Evolutionary conservation across 2,329 filamentous ascomycete species (phyloP).

Genomic region (Xylaria sp.): DNA sequence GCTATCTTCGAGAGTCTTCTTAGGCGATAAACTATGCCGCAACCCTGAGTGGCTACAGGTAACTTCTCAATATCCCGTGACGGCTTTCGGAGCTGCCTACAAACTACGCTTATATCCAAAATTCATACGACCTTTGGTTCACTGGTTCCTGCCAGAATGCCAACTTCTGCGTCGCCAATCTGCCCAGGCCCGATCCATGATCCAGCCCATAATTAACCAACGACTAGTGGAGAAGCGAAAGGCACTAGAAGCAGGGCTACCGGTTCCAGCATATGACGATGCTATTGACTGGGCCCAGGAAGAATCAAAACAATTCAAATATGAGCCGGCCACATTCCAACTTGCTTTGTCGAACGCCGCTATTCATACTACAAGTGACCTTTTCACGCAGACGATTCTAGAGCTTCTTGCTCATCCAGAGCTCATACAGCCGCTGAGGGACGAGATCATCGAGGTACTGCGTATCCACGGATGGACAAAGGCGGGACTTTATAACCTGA

Average conservation of each 20-base stretch:
- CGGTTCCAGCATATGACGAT: constrained; percentile 13
- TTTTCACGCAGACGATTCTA: constrained; percentile 17
- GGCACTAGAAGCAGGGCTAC: background rate
- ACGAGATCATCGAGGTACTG: constrained; percentile 18
- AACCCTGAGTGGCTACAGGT: constrained; percentile 20
- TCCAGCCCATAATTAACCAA: constrained; percentile 16
- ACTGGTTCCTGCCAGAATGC: constrained; percentile 33
- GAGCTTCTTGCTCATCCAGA: constrained; percentile 23
- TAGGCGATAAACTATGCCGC: constrained; percentile 28
- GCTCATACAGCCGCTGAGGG: constrained; percentile 17
- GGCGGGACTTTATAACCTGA: constrained; percentile 20
- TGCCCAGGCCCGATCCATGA: constrained; percentile 13
- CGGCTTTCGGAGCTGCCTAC: background rate
- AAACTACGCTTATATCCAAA: constrained; percentile 16
- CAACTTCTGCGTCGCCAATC: background rate
- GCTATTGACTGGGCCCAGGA: constrained; percentile 29
- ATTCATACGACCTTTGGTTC: constrained; percentile 17
- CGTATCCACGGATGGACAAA: constrained; percentile 25
- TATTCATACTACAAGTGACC: constrained; percentile 31
- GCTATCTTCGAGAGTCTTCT: constrained; percentile 26
- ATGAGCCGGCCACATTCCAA: constrained; percentile 21
- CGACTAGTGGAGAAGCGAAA: constrained; percentile 16
- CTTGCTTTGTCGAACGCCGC: constrained; percentile 19
- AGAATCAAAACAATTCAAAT: constrained; percentile 3
- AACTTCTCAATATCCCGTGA: constrained; percentile 10